Conservation (phyloP, 768 basidiomycete species). For the Pluteus cervinus region DNA sequence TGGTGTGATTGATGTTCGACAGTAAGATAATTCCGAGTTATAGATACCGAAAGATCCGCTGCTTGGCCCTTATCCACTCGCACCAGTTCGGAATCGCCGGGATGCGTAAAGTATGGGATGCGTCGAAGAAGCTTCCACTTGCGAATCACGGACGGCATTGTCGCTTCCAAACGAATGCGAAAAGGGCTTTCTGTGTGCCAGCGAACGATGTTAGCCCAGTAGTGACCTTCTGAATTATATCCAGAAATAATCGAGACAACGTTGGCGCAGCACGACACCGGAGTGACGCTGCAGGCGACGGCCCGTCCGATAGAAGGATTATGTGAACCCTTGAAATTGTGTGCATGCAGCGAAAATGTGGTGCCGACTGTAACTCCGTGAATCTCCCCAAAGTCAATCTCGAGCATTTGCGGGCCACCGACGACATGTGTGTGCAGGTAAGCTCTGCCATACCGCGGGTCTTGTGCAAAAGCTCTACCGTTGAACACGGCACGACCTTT, state of each 20-base stretch:
- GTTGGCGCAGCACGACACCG: too few species aligned
- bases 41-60: conserved; percentile 47
- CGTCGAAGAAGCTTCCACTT: conserved; percentile 37
- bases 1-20: conserved; percentile 43
- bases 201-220: conserved; percentile 44
- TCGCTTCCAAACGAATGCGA: conserved; percentile 45
- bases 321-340: conserved; percentile 52
- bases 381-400: conserved; percentile 53
- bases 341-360: conserved; percentile 54
- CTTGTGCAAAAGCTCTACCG: conserved; percentile 47
- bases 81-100: conserved; percentile 39
- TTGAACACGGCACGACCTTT: conserved; percentile 48
- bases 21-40: conserved; percentile 31
- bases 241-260: too few species aligned
- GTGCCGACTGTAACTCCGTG: conserved; percentile 63
- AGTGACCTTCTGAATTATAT: too few species aligned
- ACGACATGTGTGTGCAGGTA: conserved; percentile 44
- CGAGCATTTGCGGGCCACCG: too few species aligned
- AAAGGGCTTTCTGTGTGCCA: conserved; percentile 56
- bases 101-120: too few species aligned
- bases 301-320: conserved; percentile 51
- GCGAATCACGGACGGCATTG: conserved; percentile 37
- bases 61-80: conserved; percentile 35
- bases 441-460: conserved; percentile 33
- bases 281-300: too few species aligned